Base-by-base conservation (phyloP, 768 basidiomycete species). In the Tubosaeta sp. region DNA sequence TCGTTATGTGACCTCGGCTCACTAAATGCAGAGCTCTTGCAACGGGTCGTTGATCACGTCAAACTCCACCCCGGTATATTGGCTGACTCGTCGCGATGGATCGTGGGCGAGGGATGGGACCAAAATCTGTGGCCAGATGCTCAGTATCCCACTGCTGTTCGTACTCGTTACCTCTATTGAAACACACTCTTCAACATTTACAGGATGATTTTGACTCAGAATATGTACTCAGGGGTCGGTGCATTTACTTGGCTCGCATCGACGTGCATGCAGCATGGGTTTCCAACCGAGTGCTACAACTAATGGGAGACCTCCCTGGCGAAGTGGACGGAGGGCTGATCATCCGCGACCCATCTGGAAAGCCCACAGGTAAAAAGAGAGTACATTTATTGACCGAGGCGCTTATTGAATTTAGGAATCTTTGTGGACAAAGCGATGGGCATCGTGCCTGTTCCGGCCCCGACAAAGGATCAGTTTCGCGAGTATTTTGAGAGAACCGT, bases 91-190 rank as follows among this genome's bases (percentile, higher is more conserved):
- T 70, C 75, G 3, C 70, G 62, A 5, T 96, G 91, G 90, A 80
- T 96, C 38, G 73, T 84, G 58, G 94, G 92, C 11, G 80, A 87
- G 73, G 94, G 94, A 5, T 98, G 94, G 94, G 90, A 98, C 61
- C 93, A 98, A 68, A 95, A 87, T 1, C 76, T 78, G 51, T 91
- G 88, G 88, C 56, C 75, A 7, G 75, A 72, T 12, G 66, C 72
- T 9, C 63, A 73, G 21, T 94, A 91, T 56, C 92, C 92, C 3
- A 82, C 77, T 29, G 84, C 88, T 1, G 91, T 90, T 58, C n/a
- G 64, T 62, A 2, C 22, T 25, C 22, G 78, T 44, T 11, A 12
- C 32, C 30, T 25, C 76, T 25, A 21, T 22, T 14, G 6, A n/a
- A n/a, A n/a, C n/a, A n/a, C n/a, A n/a, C n/a, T 51, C 5, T 32